Evolutionary conservation across 2,329 filamentous ascomycete genomes (phyloP).

Genomic region (Monosporascus ibericus): DNA sequence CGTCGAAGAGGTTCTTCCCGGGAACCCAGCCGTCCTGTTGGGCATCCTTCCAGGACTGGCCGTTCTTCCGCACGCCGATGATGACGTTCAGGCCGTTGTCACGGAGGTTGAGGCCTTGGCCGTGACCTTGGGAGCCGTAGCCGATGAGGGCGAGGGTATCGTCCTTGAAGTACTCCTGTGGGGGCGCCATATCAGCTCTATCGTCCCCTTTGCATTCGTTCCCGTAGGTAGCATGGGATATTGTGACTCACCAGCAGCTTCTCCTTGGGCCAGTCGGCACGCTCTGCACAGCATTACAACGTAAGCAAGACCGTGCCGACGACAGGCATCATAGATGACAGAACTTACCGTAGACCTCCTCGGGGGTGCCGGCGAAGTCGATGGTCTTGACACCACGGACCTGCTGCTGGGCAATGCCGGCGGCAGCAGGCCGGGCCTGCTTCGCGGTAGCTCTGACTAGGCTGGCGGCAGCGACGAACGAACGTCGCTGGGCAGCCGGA

Average conservation of each 20-base stretch:
- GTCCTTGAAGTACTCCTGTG: slow-evolving; percentile 97
- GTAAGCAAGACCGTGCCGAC: slow-evolving; percentile 16
- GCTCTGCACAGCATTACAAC: slow-evolving; percentile 55
- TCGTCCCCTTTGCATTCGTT: slow-evolving; percentile 7
- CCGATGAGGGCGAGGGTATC: slow-evolving; percentile 98
- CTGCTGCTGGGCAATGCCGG: slow-evolving; percentile 50
- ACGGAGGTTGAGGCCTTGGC: slow-evolving; percentile 98
- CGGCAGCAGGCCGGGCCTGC: slow-evolving; percentile 40
- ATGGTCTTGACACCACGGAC: slow-evolving; percentile 93
- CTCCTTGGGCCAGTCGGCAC: slow-evolving; percentile 96
- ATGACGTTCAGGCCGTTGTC: slow-evolving; percentile 99
- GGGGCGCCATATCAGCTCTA: slow-evolving; percentile 6
- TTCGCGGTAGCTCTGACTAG: slow-evolving; percentile 48
- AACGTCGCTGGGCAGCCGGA: slow-evolving; percentile 55
- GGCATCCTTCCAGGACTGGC: slow-evolving; percentile 97
- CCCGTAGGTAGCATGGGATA: slow-evolving; percentile 1
- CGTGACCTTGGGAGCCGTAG: slow-evolving; percentile 96
- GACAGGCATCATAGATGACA: background rate
- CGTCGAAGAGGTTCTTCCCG: slow-evolving; percentile 98
- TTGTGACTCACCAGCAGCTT: slow-evolving; percentile 78
- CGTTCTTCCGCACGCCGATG: slow-evolving; percentile 96
- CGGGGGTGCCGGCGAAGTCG: slow-evolving; percentile 93
- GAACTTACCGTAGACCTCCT: slow-evolving; percentile 80
- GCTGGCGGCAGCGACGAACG: slow-evolving; percentile 55
- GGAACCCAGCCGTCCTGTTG: slow-evolving; percentile 95